Percentiles rank a stretch among this genome's conserved stretches.
These are phyloP conservation scores for Wickerhamiella occidentalis DNA, from an alignment of 805 yeast genomes.

Conservation along the genomic window DNA sequence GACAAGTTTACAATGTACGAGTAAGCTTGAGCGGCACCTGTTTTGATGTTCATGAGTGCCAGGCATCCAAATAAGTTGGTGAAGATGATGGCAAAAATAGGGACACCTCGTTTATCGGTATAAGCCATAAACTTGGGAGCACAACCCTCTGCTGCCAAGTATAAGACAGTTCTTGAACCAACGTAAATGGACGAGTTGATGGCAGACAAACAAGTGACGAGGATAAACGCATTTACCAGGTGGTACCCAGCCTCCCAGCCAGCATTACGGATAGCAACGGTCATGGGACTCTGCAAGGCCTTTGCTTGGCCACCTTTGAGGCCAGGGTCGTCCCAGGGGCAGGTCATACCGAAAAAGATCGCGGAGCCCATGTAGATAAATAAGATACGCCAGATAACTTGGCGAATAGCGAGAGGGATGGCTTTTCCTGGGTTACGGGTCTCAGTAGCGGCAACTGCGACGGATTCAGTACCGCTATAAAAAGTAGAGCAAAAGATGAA, in stretches of 20 bases:
- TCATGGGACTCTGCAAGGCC: conserved; percentile 40
- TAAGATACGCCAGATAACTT: conserved; percentile 44
- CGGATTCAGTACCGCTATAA: conserved; percentile 47
- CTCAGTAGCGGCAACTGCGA: conserved; percentile 55
- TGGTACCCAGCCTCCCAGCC: conserved; percentile 44
- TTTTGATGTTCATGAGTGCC: conserved; percentile 43
- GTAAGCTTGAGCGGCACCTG: conserved; percentile 52
- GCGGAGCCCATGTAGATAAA: conserved; percentile 47
- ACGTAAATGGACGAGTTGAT: conserved; percentile 58
- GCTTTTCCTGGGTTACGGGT: conserved; percentile 49
- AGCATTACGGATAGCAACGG: conserved; percentile 37
- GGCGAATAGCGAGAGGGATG: conserved; percentile 48
- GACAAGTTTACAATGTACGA: conserved; percentile 47
- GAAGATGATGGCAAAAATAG: conserved; percentile 44
- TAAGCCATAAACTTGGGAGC: conserved; percentile 46
- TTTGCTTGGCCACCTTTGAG: conserved; percentile 34
- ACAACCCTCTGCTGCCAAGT: conserved; percentile 47
- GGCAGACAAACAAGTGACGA: conserved; percentile 54
- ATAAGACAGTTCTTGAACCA: conserved; percentile 56
- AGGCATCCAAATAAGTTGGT: conserved; percentile 40
- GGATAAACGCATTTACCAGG: conserved; percentile 48
- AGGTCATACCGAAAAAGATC: conserved; percentile 47
- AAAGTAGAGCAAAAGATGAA: conserved; percentile 51
- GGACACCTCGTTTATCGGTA: conserved; percentile 50
- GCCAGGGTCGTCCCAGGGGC: conserved; percentile 41